Base-by-base conservation (phyloP, 768 basidiomycete genomes). In the Sporobolomyces pararoseus region DNA sequence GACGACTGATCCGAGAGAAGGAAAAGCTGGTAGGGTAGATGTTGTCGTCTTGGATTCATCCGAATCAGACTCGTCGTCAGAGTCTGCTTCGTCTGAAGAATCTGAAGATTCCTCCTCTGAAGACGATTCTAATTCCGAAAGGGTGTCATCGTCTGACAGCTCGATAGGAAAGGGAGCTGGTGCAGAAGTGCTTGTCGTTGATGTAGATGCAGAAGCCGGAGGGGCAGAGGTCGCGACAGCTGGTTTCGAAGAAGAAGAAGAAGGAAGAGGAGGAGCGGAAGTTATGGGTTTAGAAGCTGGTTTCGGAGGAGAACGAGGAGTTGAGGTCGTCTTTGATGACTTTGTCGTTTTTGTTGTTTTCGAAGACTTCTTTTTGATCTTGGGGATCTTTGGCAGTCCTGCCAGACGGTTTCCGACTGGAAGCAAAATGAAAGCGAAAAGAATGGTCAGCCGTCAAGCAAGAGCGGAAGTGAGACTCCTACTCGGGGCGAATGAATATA, bases 391-490 rank as follows among this genome's bases (percentile, higher is more conserved):
- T 0, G 63, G 60, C 3, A 70, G 49, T 12, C 63, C 68, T 2
- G 68, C 55, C 14, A 70, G 49, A 25, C 68, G 68, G 29, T 65
- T 65, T 29, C 17, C 52, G 50, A 52, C 52, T 54, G 46, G 21
- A 21, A 47, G 17, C 39, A 9, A 34, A 27, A 51, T 25, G 19
- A 4, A 27, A 12, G 29, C 51, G 23, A 34, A 34, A 27, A 39
- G 23, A 31, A 17, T 5, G 3, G 29, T 46, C 51, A 46, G 52
- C 39, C 9, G 7, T n/a, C n/a, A n/a, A n/a, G n/a, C n/a, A n/a
- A n/a, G n/a, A n/a, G n/a, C n/a, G n/a, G n/a, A n/a, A n/a, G n/a
- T n/a, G n/a, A n/a, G n/a, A n/a, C n/a, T n/a, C n/a, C n/a, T n/a
- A n/a, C n/a, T 9, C 39, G 39, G 39, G 39, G 17, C 17, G 39